A percentile compares a stretch with the other conserved stretches of the same genome.
Conservation (phyloP, 768 basidiomycete species). For the Leccinum ochraceum region DNA sequence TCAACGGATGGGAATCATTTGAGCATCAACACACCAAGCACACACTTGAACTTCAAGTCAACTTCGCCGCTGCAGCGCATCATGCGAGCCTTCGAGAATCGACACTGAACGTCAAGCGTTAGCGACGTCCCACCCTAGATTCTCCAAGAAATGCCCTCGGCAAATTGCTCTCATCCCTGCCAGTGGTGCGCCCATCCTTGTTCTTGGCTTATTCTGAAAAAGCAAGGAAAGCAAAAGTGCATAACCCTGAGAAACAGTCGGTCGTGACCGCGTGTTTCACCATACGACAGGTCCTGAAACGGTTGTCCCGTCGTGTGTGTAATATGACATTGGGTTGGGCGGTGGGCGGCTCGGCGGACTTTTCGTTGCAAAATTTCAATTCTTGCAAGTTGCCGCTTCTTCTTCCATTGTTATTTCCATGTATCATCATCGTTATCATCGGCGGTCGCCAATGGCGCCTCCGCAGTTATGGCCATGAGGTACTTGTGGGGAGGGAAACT, state of each 20-base stretch:
- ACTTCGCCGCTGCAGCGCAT: not conserved
- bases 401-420: slow-evolving; percentile 3
- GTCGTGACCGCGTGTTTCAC: slow-evolving; percentile 8
- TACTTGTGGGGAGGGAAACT: not conserved
- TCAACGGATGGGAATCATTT: slow-evolving; percentile 3
- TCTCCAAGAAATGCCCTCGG: not conserved
- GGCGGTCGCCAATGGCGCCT: slow-evolving; percentile 3
- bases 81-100: not conserved
- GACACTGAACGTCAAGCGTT: not conserved
- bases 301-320: slow-evolving; percentile 3
- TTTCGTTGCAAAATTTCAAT: slow-evolving; percentile 4
- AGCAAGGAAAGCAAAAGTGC: not conserved
- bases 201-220: not conserved
- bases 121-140: not conserved
- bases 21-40: not conserved
- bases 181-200: not conserved
- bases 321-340: not conserved
- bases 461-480: not conserved
- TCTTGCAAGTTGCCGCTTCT: slow-evolving; percentile 12
- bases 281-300: slow-evolving; percentile 16
- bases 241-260: slow-evolving; percentile 5
- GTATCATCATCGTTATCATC: not conserved
- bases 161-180: not conserved
- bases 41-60: not conserved
- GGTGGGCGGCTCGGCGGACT: not conserved